phyloP scores from a whole-genome alignment of 345 rosid genomes.

The Abelmoschus esculentus region DNA sequence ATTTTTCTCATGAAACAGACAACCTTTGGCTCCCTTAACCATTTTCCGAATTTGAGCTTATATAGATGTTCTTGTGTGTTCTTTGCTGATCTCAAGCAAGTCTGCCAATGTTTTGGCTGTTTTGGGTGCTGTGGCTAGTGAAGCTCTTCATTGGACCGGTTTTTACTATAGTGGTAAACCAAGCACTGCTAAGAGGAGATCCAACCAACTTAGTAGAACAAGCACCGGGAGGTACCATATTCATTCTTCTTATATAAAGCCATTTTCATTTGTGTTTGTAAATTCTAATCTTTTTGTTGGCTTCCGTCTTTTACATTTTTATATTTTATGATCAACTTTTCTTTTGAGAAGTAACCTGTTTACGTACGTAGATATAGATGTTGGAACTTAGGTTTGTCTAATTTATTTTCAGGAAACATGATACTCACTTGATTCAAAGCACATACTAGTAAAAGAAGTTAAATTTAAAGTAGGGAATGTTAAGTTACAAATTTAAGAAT shows the following conservation, averaged over 20 bases:
- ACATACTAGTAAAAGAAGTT: background rate
- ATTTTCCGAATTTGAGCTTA: too few species aligned
- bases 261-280: background rate
- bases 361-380: background rate
- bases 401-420: background rate
- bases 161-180: conserved; percentile 88
- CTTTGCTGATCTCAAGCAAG: too few species aligned
- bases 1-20: background rate
- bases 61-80: too few species aligned
- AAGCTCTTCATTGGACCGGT: conserved; percentile 91
- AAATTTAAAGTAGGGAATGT: background rate
- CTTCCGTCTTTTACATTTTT: background rate
- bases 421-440: background rate
- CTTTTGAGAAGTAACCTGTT: background rate
- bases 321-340: background rate
- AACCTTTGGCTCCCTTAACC: too few species aligned
- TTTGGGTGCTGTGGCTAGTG: conserved; percentile 92
- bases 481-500: background rate
- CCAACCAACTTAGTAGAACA: conserved; percentile 42
- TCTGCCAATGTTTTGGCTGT: conserved; percentile 41
- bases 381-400: background rate
- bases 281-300: background rate
- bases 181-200: conserved; percentile 41
- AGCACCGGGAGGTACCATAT: conserved; percentile 55
- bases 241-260: conserved; percentile 7